Percentiles rank a stretch among this genome's conserved stretches.
These are phyloP conservation scores for Xylariales sp. DNA, from an alignment of 2,329 filamentous ascomycete species.

Conservation along the genomic window DNA sequence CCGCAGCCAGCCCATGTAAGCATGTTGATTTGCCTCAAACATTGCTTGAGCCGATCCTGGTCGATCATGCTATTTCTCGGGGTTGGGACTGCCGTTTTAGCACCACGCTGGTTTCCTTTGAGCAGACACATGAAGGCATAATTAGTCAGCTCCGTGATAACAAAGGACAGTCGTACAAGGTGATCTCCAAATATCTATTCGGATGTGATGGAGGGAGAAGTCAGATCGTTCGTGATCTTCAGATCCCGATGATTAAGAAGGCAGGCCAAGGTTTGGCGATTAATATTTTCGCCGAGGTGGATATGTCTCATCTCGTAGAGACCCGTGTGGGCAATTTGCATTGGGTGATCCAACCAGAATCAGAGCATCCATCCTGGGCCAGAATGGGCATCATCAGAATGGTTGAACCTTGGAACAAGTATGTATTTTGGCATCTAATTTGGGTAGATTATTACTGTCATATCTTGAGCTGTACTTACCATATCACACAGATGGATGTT, in stretches of 20 bases:
- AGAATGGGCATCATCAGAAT: slow-evolving; percentile 43
- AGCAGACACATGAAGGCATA: slow-evolving; percentile 11
- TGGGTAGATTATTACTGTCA: not conserved
- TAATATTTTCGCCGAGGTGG: slow-evolving; percentile 36
- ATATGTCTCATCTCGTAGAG: slow-evolving; percentile 47
- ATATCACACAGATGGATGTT: slow-evolving; percentile 38
- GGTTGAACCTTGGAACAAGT: slow-evolving; percentile 47
- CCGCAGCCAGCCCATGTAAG: slow-evolving; percentile 34
- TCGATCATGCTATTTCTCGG: slow-evolving; percentile 29
- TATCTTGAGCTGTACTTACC: not conserved
- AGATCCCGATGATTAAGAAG: slow-evolving; percentile 27
- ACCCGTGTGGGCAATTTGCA: slow-evolving; percentile 49
- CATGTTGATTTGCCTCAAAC: slow-evolving; percentile 40
- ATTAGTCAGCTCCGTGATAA: slow-evolving; percentile 27
- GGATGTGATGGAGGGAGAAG: slow-evolving; percentile 50
- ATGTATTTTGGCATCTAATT: not conserved
- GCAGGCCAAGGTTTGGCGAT: slow-evolving; percentile 30
- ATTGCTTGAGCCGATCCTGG: slow-evolving; percentile 36
- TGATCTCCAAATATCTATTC: slow-evolving; percentile 50
- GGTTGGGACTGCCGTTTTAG: slow-evolving; percentile 35
- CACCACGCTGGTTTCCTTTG: slow-evolving; percentile 28
- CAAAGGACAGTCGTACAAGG: slow-evolving; percentile 32
- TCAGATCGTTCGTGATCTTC: slow-evolving; percentile 30
- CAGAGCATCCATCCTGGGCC: slow-evolving; percentile 35
- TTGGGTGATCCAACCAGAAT: slow-evolving; percentile 47